Evolutionary conservation across 2,329 filamentous ascomycete genomes (phyloP).

Genomic region (Herpotrichia juniperi): DNA sequence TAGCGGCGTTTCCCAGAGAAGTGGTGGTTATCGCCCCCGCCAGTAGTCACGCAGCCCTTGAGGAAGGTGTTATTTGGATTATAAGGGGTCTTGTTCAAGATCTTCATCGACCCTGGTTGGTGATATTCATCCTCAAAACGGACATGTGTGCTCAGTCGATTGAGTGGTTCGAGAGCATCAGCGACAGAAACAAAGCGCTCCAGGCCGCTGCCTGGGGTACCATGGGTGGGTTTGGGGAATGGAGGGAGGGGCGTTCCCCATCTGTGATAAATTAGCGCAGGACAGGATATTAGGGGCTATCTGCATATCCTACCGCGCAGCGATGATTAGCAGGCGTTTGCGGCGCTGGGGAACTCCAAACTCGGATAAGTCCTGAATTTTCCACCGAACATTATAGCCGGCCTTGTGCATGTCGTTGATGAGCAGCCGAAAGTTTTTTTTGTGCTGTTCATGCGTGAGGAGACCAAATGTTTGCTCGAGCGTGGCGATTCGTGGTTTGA

Average conservation of each 20-base stretch:
- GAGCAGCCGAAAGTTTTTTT: conserved; percentile 16
- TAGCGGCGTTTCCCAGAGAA: conserved; percentile 17
- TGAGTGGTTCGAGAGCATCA: conserved; percentile 24
- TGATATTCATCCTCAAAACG: conserved; percentile 22
- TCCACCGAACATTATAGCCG: conserved; percentile 34
- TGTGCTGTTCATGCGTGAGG: conserved; percentile 9
- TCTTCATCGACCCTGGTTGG: conserved; percentile 14
- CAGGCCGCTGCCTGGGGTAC: conserved; percentile 24
- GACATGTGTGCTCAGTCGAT: background rate
- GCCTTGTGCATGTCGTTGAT: conserved; percentile 20
- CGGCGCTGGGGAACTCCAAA: conserved; percentile 33
- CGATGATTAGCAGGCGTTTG: conserved; percentile 34
- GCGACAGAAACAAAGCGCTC: conserved; percentile 23
- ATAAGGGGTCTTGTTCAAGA: conserved; percentile 7
- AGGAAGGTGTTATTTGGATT: conserved; percentile 9
- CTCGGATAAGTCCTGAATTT: conserved; percentile 19
- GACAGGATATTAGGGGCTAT: background rate
- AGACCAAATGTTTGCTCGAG: conserved; percentile 26
- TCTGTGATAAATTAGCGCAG: conserved; percentile 17
- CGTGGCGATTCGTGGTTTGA: conserved; percentile 26
- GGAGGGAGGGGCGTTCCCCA: conserved; percentile 32
- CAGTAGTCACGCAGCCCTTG: conserved; percentile 22
- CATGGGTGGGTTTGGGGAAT: conserved; percentile 34
- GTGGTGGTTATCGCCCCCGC: conserved; percentile 22
- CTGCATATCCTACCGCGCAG: conserved; percentile 22